Base-by-base conservation (phyloP, 1,284 basidiomycete species). In the Cutaneotrichosporon arboriforme region DNA sequence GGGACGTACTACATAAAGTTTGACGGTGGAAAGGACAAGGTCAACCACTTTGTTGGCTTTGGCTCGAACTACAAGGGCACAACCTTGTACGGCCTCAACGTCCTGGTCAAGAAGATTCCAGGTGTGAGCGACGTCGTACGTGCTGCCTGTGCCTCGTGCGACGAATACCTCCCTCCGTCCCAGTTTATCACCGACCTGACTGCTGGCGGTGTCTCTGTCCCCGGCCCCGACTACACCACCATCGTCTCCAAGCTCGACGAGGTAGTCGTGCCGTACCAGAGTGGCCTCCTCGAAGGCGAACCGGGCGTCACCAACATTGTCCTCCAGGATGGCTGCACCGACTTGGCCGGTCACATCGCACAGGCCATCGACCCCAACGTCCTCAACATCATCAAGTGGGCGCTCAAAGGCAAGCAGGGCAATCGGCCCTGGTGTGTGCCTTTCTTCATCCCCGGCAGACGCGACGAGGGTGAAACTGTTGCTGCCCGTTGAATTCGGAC, bases 1-100 rank as follows among this genome's bases (percentile, higher is more conserved):
- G 31, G 20, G 3, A 7, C 48, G 3, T 50, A 55, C 33, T 55
- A 55, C 38, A 50, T 55, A 33, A 55, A 55, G 53, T 55, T 46
- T 33, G 44, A 46, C 39, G 48, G 53, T 12, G 53, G 53, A 37
- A 34, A 21, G 26, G 34, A 33, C 7, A 15, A 15, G 4, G 48
- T 51, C 18, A 38, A 43, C 18, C 17, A 37, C 31, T 55, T 46
- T 33, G 39, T 50, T 10, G 53, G 53, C 23, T 55, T 55, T 23
- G 53, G 48, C 34, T 31, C 48, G 13, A 46, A 42, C 39, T 55
- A 50, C 48, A 50, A 47, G 31, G 53, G 53, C 39, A 50, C 53
- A 3, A 42, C 54, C 33, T 26, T 55, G 8, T 51, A 39, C 39
- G 49, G 54, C 35, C 4, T 55, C 40, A 40, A 55, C 54, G 10